Percentiles rank a stretch among this genome's conserved stretches.
Evolutionary conservation across 306 rosid genomes (phyloP).

Genomic region (Morella rubra): DNA sequence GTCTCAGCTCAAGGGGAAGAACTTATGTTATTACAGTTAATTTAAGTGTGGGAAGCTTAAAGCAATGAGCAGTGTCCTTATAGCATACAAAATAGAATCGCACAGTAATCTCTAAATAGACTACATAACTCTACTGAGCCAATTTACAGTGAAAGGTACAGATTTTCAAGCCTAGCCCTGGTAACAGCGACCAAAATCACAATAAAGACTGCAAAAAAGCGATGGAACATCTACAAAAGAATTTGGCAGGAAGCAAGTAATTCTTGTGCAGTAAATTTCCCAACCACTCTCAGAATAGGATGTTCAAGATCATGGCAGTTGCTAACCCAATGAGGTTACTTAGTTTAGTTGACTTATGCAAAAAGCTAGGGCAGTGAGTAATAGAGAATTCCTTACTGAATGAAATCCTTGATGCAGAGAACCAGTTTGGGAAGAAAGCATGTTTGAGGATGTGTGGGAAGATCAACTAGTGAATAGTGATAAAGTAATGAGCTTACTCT

Average conservation of each 20-base stretch:
- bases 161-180: not conserved
- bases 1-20: not conserved
- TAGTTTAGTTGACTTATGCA: not conserved
- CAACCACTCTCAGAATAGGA: not conserved
- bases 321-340: not conserved
- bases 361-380: not conserved
- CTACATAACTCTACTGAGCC: not conserved
- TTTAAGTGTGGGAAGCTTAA: not conserved
- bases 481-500: not conserved
- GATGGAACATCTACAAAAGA: not conserved
- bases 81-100: not conserved
- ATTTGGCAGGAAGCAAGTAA: not conserved
- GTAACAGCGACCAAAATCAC: not conserved
- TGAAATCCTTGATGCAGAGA: not conserved
- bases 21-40: not conserved
- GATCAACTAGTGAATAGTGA: not conserved
- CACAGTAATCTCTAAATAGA: not conserved
- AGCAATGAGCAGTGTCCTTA: not conserved
- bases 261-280: not conserved
- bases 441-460: not conserved
- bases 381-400: not conserved
- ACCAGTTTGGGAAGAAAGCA: not conserved
- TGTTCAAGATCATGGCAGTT: slow-evolving; percentile 1
- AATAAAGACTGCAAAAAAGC: not conserved
- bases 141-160: not conserved